These are phyloP conservation scores for Achaetomium macrosporum DNA, from an alignment of 2,329 filamentous ascomycete genomes.

Conservation along the genomic window DNA sequence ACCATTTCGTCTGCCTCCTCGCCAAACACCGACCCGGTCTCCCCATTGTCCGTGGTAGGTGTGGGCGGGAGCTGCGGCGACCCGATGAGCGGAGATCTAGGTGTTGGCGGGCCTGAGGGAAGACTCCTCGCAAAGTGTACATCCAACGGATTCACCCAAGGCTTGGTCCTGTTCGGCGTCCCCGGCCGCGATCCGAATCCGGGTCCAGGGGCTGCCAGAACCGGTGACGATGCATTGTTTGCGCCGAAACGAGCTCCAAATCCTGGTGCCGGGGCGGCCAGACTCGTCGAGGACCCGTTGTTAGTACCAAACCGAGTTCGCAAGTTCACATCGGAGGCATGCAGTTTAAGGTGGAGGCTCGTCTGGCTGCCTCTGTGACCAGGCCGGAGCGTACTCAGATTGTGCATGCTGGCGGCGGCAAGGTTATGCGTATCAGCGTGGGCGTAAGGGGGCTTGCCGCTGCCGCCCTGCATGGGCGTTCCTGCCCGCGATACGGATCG, in stretches of 20 bases:
- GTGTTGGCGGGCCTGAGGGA: conserved; percentile 25
- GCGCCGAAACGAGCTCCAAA: conserved; percentile 15
- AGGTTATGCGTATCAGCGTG: conserved; percentile 33
- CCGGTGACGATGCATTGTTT: conserved; percentile 27
- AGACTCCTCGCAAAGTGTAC: conserved; percentile 36
- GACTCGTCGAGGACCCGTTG: conserved; percentile 25
- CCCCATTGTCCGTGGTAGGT: conserved; percentile 20
- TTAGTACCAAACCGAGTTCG: conserved; percentile 33
- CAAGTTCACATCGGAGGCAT: conserved; percentile 37
- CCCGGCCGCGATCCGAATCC: conserved; percentile 29
- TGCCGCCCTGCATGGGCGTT: conserved; percentile 34
- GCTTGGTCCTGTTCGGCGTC: conserved; percentile 33
- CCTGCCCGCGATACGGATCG: conserved; percentile 34
- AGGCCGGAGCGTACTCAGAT: conserved; percentile 31
- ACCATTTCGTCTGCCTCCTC: conserved; percentile 29
- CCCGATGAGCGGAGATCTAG: conserved; percentile 37
- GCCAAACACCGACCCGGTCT: conserved; percentile 28
- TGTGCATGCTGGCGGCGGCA: conserved; percentile 41
- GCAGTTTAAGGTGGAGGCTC: conserved; percentile 28
- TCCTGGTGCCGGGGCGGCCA: conserved; percentile 29
- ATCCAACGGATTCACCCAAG: conserved; percentile 44
- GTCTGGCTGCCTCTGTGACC: conserved; percentile 15
- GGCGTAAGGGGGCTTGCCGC: conserved; percentile 27
- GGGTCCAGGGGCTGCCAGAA: conserved; percentile 27
- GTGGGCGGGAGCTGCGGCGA: conserved; percentile 33